Base-by-base conservation (phyloP, 2,329 filamentous ascomycete species). In the Penicillium rolfsii region DNA sequence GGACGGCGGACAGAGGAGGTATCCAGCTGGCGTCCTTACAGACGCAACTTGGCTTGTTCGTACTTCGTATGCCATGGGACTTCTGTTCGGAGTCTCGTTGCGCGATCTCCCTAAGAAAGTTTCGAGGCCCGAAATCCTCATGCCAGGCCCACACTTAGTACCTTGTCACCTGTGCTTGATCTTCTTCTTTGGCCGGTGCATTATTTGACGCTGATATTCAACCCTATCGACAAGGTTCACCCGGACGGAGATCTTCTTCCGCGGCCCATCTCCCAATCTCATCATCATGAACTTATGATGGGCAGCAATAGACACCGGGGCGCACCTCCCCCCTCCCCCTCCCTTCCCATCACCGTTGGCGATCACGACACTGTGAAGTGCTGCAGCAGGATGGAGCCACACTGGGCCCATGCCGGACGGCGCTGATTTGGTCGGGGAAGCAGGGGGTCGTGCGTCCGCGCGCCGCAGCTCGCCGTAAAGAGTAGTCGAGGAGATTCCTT, bases 401-500 rank as follows among this genome's bases (percentile, higher is more conserved):
- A 36, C 60, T 57, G 58, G 60, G 16, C 36, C n/a, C n/a, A 59
- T 45, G 19, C 38, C 35, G 5, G 41, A 16, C 16, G 19, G 49
- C 56, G 36, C 50, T 73, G 66, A 75, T 75, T 74, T 70, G 73
- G 41, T 60, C 71, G 73, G 71, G 73, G 73, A 73, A 73, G 64
- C 67, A 71, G 65, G 72, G 70, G 62, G 61, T 63, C 62, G 67
- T 72, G 71, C 68, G 66, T 67, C 68, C 69, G 62, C 64, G 60
- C 64, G 67, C 62, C 64, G 68, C 73, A 70, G 67, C 70, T 73
- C 71, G 73, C 72, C 72, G 67, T 60, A 75, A 73, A 72, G 62
- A 73, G 73, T 62, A 74, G 64, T 69, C 64, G 63, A 66, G 57
- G 57, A 61, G 64, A 66, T 65, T 64, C 62, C 59, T 69, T 67